These are phyloP conservation scores for Dichomitus squalens DNA, from an alignment of 1,284 basidiomycete genomes.

Conservation along the genomic window DNA sequence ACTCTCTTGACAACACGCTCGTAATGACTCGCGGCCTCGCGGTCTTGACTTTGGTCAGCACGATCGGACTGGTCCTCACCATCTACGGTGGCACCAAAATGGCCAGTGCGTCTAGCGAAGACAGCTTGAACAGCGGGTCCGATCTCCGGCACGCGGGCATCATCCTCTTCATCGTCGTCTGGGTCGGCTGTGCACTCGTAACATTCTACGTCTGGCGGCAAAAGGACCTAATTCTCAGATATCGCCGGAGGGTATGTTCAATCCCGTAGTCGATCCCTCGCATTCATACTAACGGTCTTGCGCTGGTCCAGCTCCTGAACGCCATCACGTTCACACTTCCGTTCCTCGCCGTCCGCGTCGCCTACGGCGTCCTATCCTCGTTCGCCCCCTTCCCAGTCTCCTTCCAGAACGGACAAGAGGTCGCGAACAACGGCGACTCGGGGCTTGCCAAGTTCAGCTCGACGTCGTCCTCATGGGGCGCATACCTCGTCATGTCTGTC, in stretches of 20 bases:
- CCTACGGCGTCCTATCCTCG: conserved; percentile 54
- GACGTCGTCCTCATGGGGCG: conserved; percentile 52
- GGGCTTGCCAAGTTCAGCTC: conserved; percentile 53
- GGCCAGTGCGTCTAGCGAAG: conserved; percentile 7
- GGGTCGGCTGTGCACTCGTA: conserved; percentile 43
- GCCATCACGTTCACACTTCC: conserved; percentile 57
- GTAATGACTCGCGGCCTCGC: conserved; percentile 32
- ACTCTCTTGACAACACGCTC: conserved; percentile 19
- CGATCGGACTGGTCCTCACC: conserved; percentile 48
- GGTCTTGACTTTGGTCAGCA: conserved; percentile 44
- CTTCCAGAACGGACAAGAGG: conserved; percentile 15
- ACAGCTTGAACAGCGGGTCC: conserved; percentile 16
- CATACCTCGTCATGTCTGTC: conserved; percentile 57
- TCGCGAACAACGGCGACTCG: conserved; percentile 4
- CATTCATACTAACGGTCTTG: no score
- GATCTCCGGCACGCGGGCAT: conserved; percentile 52
- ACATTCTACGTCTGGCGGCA: conserved; percentile 53
- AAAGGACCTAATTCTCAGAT: conserved; percentile 46
- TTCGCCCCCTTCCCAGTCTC: conserved; percentile 32
- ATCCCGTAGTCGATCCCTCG: neutral
- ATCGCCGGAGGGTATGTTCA: conserved; percentile 46
- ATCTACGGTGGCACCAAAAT: conserved; percentile 46
- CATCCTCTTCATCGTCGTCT: conserved; percentile 51
- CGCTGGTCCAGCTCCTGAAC: conserved; percentile 47
- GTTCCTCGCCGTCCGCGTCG: conserved; percentile 57